Evolutionary conservation across 139 green algal species (phyloP), one percentile per base, ranked within the genome.

Genomic region (Ettlia oleoabundans): DNA sequence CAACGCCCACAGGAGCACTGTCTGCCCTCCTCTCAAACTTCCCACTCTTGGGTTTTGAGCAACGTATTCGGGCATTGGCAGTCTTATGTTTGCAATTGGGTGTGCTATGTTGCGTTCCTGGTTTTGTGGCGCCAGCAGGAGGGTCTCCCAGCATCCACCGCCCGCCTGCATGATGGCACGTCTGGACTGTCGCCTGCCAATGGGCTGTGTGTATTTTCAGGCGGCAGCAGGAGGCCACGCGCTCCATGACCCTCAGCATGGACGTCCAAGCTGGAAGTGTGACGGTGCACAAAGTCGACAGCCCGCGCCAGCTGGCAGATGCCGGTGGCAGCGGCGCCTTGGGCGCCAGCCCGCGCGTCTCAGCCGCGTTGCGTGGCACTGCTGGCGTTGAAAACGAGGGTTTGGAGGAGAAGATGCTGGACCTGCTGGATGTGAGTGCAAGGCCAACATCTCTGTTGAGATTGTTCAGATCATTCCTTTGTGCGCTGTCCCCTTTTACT

Each of bases 201-300:
- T n/a, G n/a, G n/a, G n/a, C n/a, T n/a, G n/a, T n/a, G n/a, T n/a
- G n/a, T n/a, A n/a, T n/a, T n/a, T n/a, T 30, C 71, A 28, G 73
- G 52, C 67, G 73, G 53, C 73, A 52, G 21, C 73, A 51, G 1
- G 52, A 67, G 6, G 26, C 73, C 51, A 80, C 73, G 1, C 73
- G 53, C 53, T 53, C 33, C 35, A 22, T 80, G 21, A 55, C 73
- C 0, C 43, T 80, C 4, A 67, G 62, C 73, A 80, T 80, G 73
- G 73, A 80, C 7, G 73, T 80, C 1, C 21, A 53, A 15, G 73
- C 73, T 13, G 73, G 35, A 9, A 37, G 3, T 2, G 73, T 80
- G 53, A 80, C 73, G 5, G 73, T 80, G 73, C 73, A 80, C 73
- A 68, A 68, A 35, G 53, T 53, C 0, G 52, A 30, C 13, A 1